Evolutionary conservation across 495 filamentous ascomycete genomes (phyloP).

Genomic region (Aspergillus haitiensis): DNA sequence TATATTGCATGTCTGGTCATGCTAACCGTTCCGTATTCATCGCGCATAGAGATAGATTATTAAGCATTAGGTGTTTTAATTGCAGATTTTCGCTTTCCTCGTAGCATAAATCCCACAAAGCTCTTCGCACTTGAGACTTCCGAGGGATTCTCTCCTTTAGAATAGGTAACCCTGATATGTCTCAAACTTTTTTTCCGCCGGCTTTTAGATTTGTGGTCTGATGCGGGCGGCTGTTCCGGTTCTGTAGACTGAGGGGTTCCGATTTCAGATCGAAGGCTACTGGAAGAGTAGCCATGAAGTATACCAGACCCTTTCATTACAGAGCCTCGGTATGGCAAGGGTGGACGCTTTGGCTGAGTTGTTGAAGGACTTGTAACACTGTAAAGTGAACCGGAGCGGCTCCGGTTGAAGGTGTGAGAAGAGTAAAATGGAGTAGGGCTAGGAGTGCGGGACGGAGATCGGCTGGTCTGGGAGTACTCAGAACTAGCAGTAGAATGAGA

Average conservation of each 20-base stretch:
- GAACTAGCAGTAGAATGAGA: conserved; percentile 27
- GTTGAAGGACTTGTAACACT: conserved; percentile 29
- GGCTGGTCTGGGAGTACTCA: conserved; percentile 24
- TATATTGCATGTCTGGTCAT: not conserved
- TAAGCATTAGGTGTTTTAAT: conserved; percentile 31
- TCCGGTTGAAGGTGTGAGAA: conserved; percentile 25
- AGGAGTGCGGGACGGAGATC: conserved; percentile 29
- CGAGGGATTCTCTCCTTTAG: conserved; percentile 13
- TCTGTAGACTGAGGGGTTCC: conserved; percentile 43
- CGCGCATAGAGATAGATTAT: conserved; percentile 13
- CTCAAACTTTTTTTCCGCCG: conserved; percentile 27
- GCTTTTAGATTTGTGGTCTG: conserved; percentile 17
- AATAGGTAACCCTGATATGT: conserved; percentile 8
- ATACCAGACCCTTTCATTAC: conserved; percentile 52
- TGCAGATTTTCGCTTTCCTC: conserved; percentile 30
- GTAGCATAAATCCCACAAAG: conserved; percentile 42
- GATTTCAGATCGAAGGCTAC: conserved; percentile 57
- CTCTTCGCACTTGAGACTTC: conserved; percentile 27
- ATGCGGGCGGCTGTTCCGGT: conserved; percentile 7
- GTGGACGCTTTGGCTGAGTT: conserved; percentile 25
- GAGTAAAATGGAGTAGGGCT: conserved; percentile 23
- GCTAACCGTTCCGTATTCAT: conserved; percentile 7
- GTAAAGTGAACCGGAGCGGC: conserved; percentile 26
- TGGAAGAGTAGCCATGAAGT: conserved; percentile 73
- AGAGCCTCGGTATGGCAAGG: conserved; percentile 30